These are phyloP conservation scores for Truncatella angustata DNA, from an alignment of 2,329 filamentous ascomycete species.

Conservation along the genomic window DNA sequence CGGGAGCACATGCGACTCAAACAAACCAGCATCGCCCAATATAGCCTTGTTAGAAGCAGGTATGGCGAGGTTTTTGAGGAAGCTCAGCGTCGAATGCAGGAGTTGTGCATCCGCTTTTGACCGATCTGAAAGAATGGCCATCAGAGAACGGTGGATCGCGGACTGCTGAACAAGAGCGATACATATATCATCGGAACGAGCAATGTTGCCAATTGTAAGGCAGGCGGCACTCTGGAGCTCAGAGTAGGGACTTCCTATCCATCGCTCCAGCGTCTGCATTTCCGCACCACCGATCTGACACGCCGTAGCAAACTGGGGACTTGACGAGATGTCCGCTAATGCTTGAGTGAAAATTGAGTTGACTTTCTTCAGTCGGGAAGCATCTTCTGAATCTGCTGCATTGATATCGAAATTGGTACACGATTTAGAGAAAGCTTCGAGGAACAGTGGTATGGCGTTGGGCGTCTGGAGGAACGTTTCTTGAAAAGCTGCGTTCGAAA, in stretches of 20 bases:
- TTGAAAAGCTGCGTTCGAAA: constrained; percentile 53
- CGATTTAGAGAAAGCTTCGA: constrained; percentile 47
- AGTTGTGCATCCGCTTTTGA: constrained; percentile 44
- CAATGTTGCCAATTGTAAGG: constrained; percentile 60
- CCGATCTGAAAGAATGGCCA: constrained; percentile 41
- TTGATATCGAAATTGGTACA: constrained; percentile 40
- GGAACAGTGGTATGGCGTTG: constrained; percentile 39
- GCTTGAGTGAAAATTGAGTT: constrained; percentile 49
- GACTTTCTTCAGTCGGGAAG: constrained; percentile 45
- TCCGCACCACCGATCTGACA: constrained; percentile 43
- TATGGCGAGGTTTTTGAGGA: constrained; percentile 65
- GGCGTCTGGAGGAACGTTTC: constrained; percentile 40
- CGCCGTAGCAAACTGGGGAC: constrained; percentile 41
- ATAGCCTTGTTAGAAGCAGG: constrained; percentile 51
- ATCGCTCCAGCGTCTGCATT: constrained; percentile 41
- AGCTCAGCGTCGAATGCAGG: constrained; percentile 56
- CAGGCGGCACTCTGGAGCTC: constrained; percentile 57
- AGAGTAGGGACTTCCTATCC: constrained; percentile 40
- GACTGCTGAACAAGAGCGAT: constrained; percentile 46
- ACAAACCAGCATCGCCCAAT: constrained; percentile 44
- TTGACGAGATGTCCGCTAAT: constrained; percentile 50
- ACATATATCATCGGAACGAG: constrained; percentile 55
- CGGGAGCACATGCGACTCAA: constrained; percentile 46
- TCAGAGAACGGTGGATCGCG: constrained; percentile 43
- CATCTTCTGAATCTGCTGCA: constrained; percentile 47